These are phyloP conservation scores for Phycomyces nitens DNA, from an alignment of 192 early-diverging fungal genomes.

Conservation along the genomic window DNA sequence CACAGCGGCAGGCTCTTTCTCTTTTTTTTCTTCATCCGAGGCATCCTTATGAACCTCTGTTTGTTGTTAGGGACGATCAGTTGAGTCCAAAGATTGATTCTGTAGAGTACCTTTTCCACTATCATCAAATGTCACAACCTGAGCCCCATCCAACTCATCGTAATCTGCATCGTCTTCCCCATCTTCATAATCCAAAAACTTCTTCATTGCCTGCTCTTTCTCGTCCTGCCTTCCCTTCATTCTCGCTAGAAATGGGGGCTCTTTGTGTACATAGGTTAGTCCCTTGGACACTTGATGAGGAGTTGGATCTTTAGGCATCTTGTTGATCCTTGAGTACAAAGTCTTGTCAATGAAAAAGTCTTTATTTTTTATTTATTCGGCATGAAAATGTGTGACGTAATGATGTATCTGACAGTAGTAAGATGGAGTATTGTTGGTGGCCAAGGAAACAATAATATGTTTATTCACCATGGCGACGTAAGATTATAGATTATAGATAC, in stretches of 20 bases:
- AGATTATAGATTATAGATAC: no score
- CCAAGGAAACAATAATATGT: no score
- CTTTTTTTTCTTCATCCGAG: background rate
- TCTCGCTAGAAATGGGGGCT: slow-evolving; percentile 27
- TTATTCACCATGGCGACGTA: no score
- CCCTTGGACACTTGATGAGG: slow-evolving; percentile 32
- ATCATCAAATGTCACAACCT: slow-evolving; percentile 29
- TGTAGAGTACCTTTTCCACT: slow-evolving; percentile 19
- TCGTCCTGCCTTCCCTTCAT: slow-evolving; percentile 18
- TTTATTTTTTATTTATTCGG: no score
- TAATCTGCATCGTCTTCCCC: slow-evolving; percentile 33
- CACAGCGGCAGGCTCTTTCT: slow-evolving; percentile 11
- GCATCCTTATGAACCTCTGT: slow-evolving; percentile 24
- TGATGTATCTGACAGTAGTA: no score
- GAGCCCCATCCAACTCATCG: slow-evolving; percentile 35
- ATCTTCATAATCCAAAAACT: slow-evolving; percentile 31
- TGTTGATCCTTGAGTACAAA: no score
- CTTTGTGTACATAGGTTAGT: slow-evolving; percentile 36
- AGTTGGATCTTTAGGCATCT: slow-evolving; percentile 16
- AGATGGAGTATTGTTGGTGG: no score
- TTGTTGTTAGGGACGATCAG: background rate
- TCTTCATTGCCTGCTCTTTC: slow-evolving; percentile 13
- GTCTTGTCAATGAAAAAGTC: no score
- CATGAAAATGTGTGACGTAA: no score
- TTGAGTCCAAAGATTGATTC: background rate